phyloP scores from a whole-genome alignment of 2,329 filamentous ascomycete species.

The Cladophialophora bantiana region DNA sequence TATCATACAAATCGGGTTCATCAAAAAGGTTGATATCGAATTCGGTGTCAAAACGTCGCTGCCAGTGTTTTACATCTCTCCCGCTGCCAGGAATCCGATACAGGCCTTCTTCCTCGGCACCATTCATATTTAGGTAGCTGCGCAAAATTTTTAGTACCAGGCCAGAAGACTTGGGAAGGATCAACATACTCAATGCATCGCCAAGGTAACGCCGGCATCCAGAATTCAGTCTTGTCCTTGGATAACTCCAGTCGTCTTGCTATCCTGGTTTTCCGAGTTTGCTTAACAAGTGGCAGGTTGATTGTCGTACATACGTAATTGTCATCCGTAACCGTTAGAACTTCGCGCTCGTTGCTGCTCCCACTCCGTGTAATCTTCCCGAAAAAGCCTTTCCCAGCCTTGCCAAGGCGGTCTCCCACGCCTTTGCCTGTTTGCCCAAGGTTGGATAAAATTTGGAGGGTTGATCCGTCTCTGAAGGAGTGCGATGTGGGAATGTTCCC shows the following conservation, averaged over 20 bases:
- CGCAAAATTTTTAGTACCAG: slow-evolving; percentile 22
- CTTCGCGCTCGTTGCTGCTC: slow-evolving; percentile 71
- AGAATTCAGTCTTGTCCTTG: slow-evolving; percentile 94
- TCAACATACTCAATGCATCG: slow-evolving; percentile 79
- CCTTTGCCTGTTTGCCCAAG: slow-evolving; percentile 75
- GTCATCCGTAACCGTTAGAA: slow-evolving; percentile 71
- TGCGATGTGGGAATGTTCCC: slow-evolving; percentile 45
- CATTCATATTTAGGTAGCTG: slow-evolving; percentile 89
- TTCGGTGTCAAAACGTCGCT: slow-evolving; percentile 85
- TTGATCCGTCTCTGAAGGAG: slow-evolving; percentile 66
- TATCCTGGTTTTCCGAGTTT: slow-evolving; percentile 89
- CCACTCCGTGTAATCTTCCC: slow-evolving; percentile 75
- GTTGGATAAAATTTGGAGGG: slow-evolving; percentile 72
- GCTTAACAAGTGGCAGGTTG: slow-evolving; percentile 83
- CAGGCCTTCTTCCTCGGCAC: slow-evolving; percentile 89
- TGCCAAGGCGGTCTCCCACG: slow-evolving; percentile 73
- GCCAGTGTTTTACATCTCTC: slow-evolving; percentile 91
- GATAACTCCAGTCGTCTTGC: slow-evolving; percentile 87
- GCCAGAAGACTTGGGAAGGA: slow-evolving; percentile 2
- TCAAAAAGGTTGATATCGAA: slow-evolving; percentile 89
- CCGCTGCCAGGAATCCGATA: slow-evolving; percentile 92
- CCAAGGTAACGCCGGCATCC: slow-evolving; percentile 97
- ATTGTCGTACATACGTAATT: slow-evolving; percentile 86
- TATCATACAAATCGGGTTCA: slow-evolving; percentile 87
- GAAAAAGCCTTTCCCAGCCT: slow-evolving; percentile 82